Evolutionary conservation across 768 basidiomycete species (phyloP).

Genomic region (Lactarius tabidus): DNA sequence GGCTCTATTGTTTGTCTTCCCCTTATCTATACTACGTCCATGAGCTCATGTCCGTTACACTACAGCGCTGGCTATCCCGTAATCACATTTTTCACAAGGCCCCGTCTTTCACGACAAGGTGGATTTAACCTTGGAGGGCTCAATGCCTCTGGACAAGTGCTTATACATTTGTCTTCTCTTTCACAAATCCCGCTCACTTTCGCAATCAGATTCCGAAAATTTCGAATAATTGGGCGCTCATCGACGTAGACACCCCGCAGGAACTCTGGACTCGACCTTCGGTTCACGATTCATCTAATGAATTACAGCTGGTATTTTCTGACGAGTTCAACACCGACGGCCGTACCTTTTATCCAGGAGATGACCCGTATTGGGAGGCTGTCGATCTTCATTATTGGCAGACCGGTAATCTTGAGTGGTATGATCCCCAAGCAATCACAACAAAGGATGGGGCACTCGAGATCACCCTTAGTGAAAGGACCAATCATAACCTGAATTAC

Average conservation of each 20-base stretch:
- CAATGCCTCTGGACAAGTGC: constrained; percentile 45
- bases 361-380: constrained; percentile 54
- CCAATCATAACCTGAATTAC: constrained; percentile 65
- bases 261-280: constrained; percentile 52
- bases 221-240: constrained; percentile 39
- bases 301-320: constrained; percentile 73
- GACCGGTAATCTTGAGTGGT: constrained; percentile 71
- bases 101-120: constrained; percentile 30
- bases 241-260: constrained; percentile 57
- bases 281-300: constrained; percentile 54
- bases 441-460: constrained; percentile 42
- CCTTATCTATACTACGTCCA: neutral
- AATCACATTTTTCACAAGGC: constrained; percentile 31
- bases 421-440: constrained; percentile 64
- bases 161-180: neutral
- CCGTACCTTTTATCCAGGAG: constrained; percentile 78
- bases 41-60: neutral
- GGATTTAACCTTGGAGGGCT: constrained; percentile 47
- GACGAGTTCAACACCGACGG: constrained; percentile 85
- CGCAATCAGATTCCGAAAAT: constrained; percentile 55
- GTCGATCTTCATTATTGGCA: constrained; percentile 43
- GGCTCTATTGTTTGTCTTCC: constrained; percentile 23
- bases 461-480: constrained; percentile 54
- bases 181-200: neutral
- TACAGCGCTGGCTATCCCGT: constrained; percentile 37